phyloP scores from a whole-genome alignment of 2,329 filamentous ascomycete genomes.

The Colletotrichum sp. region DNA sequence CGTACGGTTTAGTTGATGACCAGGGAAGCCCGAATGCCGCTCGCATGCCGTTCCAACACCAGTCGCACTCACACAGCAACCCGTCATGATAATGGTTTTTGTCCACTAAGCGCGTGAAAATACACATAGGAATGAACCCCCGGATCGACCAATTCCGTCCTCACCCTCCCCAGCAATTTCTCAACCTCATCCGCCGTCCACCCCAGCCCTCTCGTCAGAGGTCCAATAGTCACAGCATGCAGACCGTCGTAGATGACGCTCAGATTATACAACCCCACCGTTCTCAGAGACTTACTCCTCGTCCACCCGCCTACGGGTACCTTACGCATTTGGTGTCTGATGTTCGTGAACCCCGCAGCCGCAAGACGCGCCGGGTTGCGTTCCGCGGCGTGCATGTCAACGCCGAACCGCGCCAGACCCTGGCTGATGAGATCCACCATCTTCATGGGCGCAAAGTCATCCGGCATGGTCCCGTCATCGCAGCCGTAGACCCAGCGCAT shows the following conservation, averaged over 20 bases:
- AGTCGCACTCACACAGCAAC: neutral
- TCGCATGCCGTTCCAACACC: too few relatives aligned
- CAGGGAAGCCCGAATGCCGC: too few relatives aligned
- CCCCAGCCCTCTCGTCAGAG: conserved; percentile 44
- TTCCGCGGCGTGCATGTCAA: conserved; percentile 43
- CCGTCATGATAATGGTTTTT: neutral
- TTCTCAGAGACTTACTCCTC: conserved; percentile 45
- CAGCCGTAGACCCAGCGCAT: conserved; percentile 39
- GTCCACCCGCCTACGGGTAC: conserved; percentile 62
- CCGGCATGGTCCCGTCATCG: conserved; percentile 52
- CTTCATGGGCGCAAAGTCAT: conserved; percentile 32
- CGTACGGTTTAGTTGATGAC: too few relatives aligned
- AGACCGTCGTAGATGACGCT: conserved; percentile 44
- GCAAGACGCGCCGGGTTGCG: conserved; percentile 39
- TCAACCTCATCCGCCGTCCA: conserved; percentile 51
- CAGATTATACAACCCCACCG: conserved; percentile 47
- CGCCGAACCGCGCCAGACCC: conserved; percentile 40
- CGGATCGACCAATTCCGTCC: neutral
- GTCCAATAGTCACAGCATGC: conserved; percentile 46
- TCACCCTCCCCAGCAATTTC: conserved; percentile 30
- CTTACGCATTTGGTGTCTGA: conserved; percentile 56
- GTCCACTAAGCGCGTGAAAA: neutral
- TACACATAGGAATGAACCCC: conserved; percentile 2
- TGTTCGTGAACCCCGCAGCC: conserved; percentile 59
- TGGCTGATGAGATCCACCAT: neutral